Base-by-base conservation (phyloP, 163 green algal genomes). In the Scenedesmus sp. region DNA sequence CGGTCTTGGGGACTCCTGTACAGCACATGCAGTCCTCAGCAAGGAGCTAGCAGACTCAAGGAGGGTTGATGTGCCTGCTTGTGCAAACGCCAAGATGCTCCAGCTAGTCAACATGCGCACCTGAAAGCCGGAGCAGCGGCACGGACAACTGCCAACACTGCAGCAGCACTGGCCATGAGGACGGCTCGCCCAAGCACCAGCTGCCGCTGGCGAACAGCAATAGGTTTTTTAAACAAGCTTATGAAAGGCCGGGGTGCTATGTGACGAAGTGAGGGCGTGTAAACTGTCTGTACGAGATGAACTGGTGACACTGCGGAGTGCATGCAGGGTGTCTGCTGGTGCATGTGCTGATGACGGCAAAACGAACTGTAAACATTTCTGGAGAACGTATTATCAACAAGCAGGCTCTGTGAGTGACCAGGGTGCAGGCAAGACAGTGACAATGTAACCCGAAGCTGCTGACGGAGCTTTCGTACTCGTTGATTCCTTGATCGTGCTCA, bases 1-100 rank as follows among this genome's bases (percentile, higher is more conserved):
- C 85, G 91, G 49, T 96, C 94, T 18, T 87, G 46, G n/a, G 37
- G 68, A 30, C 22, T 79, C 86, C 87, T 82, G 65, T 42, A 61
- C 40, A 43, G n/a, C 33, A 86, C 59, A 68, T 68, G 44, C 46
- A 35, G n/a, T 33, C 15, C 30, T 76, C 30, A 76, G 72, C 35
- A 81, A 51, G 72, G 35, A 49, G 33, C 9, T 0, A 44, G 26
- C 3, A 46, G 15, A 30, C 35, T 16, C 72, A n/a, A 2, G 1
- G 15, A 6, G 1, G 0, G 72, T 2, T 13, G 12, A 46, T n/a
- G n/a, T n/a, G n/a, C n/a, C n/a, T n/a, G n/a, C n/a, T n/a, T n/a
- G n/a, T 81, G 15, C 9, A 51, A 30, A 3, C 33, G 12, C 7
- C 20, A 2, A 40, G 30, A 76, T 40, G 65, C 65, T 76, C 65